Conservation (phyloP, 2,329 filamentous ascomycete species). For the Peltaster fructicola region DNA sequence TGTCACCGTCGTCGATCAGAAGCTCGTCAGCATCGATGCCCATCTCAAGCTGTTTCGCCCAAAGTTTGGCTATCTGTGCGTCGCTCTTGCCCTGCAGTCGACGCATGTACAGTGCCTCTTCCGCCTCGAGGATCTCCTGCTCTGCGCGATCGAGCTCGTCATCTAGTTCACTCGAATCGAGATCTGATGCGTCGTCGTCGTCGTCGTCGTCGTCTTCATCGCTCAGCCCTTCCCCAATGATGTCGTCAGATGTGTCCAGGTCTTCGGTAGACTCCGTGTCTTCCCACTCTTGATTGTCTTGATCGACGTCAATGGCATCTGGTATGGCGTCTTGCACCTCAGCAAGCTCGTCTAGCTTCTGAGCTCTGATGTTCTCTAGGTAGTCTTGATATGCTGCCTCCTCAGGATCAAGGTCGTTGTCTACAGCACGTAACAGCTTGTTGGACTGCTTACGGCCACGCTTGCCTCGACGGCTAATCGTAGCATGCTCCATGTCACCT, state of each 20-base stretch:
- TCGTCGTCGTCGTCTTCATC: constrained; percentile 18
- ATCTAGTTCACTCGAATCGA: constrained; percentile 20
- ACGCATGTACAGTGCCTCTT: constrained; percentile 24
- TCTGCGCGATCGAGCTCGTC: constrained; percentile 17
- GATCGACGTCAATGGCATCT: constrained; percentile 4
- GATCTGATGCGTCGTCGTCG: constrained; percentile 22
- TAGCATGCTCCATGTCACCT: constrained; percentile 2
- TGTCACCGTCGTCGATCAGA: constrained; percentile 31
- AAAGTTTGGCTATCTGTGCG: constrained; percentile 41
- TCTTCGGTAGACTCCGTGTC: constrained; percentile 20
- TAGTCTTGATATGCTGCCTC: constrained; percentile 43
- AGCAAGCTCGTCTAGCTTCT: too few species aligned
- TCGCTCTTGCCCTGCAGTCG: constrained; percentile 32
- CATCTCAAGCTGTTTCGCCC: constrained; percentile 45
- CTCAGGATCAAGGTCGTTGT: constrained; percentile 28
- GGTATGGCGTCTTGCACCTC: too few species aligned
- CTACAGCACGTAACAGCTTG: constrained; percentile 10
- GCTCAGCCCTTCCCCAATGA: constrained; percentile 6
- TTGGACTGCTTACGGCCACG: constrained; percentile 18
- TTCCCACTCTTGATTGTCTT: constrained; percentile 7
- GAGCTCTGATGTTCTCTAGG: constrained; percentile 43
- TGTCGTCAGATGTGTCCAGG: constrained; percentile 8
- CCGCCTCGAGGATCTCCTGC: constrained; percentile 21
- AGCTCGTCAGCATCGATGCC: constrained; percentile 43
- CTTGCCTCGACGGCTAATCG: constrained; percentile 10